Evolutionary conservation across 768 basidiomycete genomes (phyloP).

Genomic region (Agaricus blazei): DNA sequence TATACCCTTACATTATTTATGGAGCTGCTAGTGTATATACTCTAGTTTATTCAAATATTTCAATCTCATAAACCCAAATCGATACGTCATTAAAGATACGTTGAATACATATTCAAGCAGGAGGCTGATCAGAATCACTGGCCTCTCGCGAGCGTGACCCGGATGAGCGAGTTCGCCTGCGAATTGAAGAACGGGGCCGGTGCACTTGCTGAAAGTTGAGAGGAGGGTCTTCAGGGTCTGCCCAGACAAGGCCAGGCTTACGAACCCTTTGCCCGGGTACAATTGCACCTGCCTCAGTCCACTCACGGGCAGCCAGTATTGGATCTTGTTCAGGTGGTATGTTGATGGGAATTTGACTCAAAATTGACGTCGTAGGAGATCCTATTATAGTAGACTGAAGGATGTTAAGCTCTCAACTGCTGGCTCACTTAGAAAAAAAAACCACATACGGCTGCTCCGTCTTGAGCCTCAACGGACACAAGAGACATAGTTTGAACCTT

Average conservation of each 20-base stretch:
- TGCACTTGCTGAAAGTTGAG: slow-evolving; percentile 26
- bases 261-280: slow-evolving; percentile 16
- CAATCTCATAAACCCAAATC: neutral
- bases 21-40: slow-evolving; percentile 3
- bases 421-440: slow-evolving; percentile 19
- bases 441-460: slow-evolving; percentile 71
- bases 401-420: slow-evolving; percentile 10
- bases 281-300: slow-evolving; percentile 43
- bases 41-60: neutral
- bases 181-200: slow-evolving; percentile 13
- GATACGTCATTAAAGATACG: neutral
- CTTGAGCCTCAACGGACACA: slow-evolving; percentile 71
- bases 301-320: slow-evolving; percentile 56
- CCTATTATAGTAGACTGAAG: slow-evolving; percentile 59
- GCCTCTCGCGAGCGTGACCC: slow-evolving; percentile 6
- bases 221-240: slow-evolving; percentile 48
- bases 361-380: slow-evolving; percentile 67
- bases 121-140: slow-evolving; percentile 5
- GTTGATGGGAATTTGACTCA: slow-evolving; percentile 47
- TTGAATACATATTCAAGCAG: neutral
- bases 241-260: slow-evolving; percentile 65
- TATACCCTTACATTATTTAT: slow-evolving; percentile 7
- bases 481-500: slow-evolving; percentile 65
- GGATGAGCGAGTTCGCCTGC: slow-evolving; percentile 1
- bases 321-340: slow-evolving; percentile 65